Conservation (phyloP, 2,329 filamentous ascomycete species). For the Stachybotrys chartarum region DNA sequence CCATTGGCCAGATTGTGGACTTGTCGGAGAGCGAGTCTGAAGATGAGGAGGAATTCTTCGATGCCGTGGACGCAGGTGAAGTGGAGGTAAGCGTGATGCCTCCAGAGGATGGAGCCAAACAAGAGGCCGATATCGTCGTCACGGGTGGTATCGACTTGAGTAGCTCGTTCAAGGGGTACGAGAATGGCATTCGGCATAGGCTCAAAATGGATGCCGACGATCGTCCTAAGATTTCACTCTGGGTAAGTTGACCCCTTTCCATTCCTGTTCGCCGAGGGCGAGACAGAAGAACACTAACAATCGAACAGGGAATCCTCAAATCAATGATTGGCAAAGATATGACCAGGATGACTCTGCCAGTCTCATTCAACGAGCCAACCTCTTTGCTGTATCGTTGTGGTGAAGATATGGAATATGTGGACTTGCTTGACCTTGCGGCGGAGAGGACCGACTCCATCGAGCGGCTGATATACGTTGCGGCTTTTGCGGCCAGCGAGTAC, state of each 20-base stretch:
- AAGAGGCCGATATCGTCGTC: slow-evolving; percentile 33
- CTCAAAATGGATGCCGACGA: slow-evolving; percentile 90
- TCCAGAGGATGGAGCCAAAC: slow-evolving; percentile 32
- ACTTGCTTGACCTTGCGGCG: slow-evolving; percentile 82
- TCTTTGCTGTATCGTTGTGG: slow-evolving; percentile 90
- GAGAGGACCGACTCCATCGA: slow-evolving; percentile 83
- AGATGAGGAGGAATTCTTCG: slow-evolving; percentile 90
- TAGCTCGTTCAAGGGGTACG: slow-evolving; percentile 80
- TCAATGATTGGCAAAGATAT: slow-evolving; percentile 99
- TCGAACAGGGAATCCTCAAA: slow-evolving; percentile 76
- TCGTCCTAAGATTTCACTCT: slow-evolving; percentile 87
- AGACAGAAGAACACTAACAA: slow-evolving; percentile 10
- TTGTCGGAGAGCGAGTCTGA: slow-evolving; percentile 77
- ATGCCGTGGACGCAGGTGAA: slow-evolving; percentile 89
- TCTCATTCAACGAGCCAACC: slow-evolving; percentile 97
- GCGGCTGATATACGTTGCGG: slow-evolving; percentile 87
- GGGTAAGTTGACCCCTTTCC: slow-evolving; percentile 54
- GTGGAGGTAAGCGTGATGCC: slow-evolving; percentile 72
- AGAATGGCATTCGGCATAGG: slow-evolving; percentile 72
- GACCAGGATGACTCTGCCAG: slow-evolving; percentile 98
- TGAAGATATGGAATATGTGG: slow-evolving; percentile 97
- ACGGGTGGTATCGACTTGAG: slow-evolving; percentile 56
- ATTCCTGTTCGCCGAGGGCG: too few relatives aligned
- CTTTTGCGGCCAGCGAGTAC: slow-evolving; percentile 94
- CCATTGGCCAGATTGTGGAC: slow-evolving; percentile 63